A percentile compares a stretch with the other conserved stretches of the same genome.
Conservation (phyloP, 306 rosid species). For the Mimosa pudica region DNA sequence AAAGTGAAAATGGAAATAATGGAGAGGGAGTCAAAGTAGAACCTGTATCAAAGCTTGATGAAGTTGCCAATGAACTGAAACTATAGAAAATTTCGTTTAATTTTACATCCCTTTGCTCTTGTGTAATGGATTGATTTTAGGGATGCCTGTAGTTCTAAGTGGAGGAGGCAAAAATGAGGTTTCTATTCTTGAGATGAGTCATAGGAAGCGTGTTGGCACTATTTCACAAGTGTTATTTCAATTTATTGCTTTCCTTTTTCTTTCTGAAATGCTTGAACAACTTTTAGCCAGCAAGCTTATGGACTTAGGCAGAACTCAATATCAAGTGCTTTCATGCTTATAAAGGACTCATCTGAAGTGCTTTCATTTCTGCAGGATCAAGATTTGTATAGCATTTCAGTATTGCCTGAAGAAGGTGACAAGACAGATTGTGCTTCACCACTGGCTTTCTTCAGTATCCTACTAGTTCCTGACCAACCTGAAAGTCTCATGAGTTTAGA, state of each 20-base stretch:
- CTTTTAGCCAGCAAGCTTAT: constrained; percentile 8
- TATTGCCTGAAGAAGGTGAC: constrained; percentile 54
- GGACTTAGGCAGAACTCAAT: constrained; percentile 18
- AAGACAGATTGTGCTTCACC: constrained; percentile 55
- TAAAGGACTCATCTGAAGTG: not conserved
- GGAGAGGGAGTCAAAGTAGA: not conserved
- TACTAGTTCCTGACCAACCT: constrained; percentile 61
- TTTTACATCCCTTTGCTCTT: not conserved
- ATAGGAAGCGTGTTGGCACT: constrained; percentile 11
- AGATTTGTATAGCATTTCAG: constrained; percentile 66
- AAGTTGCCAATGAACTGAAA: constrained; percentile 18
- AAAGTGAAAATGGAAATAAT: constrained; percentile 1
- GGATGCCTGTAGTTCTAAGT: not conserved
- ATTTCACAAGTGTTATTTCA: not conserved
- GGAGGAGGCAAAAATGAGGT: not conserved
- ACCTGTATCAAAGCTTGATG: constrained; percentile 23
- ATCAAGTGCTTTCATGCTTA: constrained; percentile 1
- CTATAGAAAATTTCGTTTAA: constrained; percentile 13
- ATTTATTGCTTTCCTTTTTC: constrained; percentile 7
- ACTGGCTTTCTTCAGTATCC: constrained; percentile 59
- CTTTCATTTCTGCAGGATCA: constrained; percentile 53
- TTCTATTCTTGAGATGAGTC: constrained; percentile 2
- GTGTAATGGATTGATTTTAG: not conserved
- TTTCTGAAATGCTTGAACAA: constrained; percentile 27
- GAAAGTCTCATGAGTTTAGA: constrained; percentile 57